Evolutionary conservation across 2,329 filamentous ascomycete genomes (phyloP).

Genomic region (Aspergillus sp.): DNA sequence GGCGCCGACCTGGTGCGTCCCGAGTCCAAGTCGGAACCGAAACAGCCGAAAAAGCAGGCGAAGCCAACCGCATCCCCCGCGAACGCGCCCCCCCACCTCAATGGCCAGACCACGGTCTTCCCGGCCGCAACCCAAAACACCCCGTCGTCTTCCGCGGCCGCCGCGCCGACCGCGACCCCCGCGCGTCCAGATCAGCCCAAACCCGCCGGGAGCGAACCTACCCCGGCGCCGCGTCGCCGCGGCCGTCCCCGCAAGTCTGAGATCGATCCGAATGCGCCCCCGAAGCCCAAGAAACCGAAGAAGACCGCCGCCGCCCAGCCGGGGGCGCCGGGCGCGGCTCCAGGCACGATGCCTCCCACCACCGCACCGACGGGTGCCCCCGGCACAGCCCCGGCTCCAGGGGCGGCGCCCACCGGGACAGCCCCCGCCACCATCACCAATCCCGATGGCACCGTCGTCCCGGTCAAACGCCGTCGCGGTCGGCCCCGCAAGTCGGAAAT

Average conservation of each 20-base stretch:
- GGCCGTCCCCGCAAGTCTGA: slow-evolving; percentile 30
- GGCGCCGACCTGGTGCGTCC: not conserved
- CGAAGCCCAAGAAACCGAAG: slow-evolving; percentile 16
- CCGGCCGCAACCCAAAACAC: not conserved
- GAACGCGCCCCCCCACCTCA: not conserved
- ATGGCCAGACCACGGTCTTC: not conserved
- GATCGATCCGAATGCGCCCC: slow-evolving; percentile 15
- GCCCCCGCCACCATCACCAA: slow-evolving; percentile 8
- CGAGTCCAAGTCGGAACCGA: not conserved
- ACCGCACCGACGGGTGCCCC: slow-evolving; percentile 1
- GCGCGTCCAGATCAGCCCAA: slow-evolving; percentile 2
- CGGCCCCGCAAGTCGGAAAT: slow-evolving; percentile 24
- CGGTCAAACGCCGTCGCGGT: slow-evolving; percentile 23
- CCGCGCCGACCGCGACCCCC: not conserved
- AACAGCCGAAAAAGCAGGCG: not conserved
- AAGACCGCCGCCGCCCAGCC: not conserved
- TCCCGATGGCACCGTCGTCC: slow-evolving; percentile 18
- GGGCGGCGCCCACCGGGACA: not conserved
- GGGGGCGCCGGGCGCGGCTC: slow-evolving; percentile 12
- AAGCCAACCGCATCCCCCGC: not conserved
- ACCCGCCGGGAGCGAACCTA: slow-evolving; percentile 1
- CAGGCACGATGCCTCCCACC: slow-evolving; percentile 13
- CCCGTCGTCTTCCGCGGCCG: not conserved
- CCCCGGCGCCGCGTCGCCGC: slow-evolving; percentile 21
- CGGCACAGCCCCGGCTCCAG: not conserved